Conservation (phyloP, 192 early-diverging fungal genomes). For the Spinellus fusiger region DNA sequence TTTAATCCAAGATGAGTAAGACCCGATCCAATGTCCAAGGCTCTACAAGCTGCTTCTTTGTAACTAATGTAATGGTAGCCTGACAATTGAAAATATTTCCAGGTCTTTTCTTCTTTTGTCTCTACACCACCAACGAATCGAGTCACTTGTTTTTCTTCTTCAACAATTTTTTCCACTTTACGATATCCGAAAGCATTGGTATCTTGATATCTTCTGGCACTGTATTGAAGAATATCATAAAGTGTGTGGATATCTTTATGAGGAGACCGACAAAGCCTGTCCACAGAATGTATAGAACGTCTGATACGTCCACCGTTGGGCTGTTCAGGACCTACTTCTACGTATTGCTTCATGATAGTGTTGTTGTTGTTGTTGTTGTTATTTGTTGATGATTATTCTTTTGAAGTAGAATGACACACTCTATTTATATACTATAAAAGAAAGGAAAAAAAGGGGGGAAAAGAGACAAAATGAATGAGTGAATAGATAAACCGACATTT, state of each 20-base stretch:
- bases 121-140: slow-evolving; percentile 54
- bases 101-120: slow-evolving; percentile 66
- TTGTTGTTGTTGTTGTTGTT: background rate
- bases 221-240: slow-evolving; percentile 64
- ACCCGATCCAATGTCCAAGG: slow-evolving; percentile 62
- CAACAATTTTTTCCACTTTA: slow-evolving; percentile 52
- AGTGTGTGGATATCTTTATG: slow-evolving; percentile 52
- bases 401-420: too few species aligned
- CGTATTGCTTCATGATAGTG: slow-evolving; percentile 18
- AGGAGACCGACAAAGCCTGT: slow-evolving; percentile 40
- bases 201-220: slow-evolving; percentile 45
- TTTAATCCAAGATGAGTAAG: slow-evolving; percentile 58
- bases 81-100: slow-evolving; percentile 78
- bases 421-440: too few species aligned
- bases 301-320: slow-evolving; percentile 30
- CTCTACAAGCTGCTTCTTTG: slow-evolving; percentile 51
- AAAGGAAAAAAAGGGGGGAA: too few species aligned
- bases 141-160: slow-evolving; percentile 70
- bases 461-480: too few species aligned
- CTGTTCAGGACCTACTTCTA: slow-evolving; percentile 24
- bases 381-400: too few species aligned
- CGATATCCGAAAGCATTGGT: slow-evolving; percentile 69
- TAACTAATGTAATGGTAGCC: slow-evolving; percentile 82
- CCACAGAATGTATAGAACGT: slow-evolving; percentile 39
- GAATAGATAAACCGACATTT: too few species aligned